Evolutionary conservation across 176 grass and related monocot species (phyloP).

Genomic region (Alopecurus myosuroides): DNA sequence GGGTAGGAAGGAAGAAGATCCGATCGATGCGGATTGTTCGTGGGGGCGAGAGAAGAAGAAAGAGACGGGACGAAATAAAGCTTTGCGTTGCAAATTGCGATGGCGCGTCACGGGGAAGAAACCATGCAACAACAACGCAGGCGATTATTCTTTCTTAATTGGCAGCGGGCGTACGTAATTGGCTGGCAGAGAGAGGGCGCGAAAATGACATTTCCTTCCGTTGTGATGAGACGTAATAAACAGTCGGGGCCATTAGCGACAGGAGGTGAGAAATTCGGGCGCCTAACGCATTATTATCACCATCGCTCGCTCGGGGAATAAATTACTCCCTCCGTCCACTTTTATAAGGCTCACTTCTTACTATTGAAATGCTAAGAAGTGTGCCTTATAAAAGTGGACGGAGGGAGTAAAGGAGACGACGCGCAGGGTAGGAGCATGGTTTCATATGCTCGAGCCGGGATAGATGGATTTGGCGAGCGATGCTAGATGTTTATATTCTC

Average conservation of each 20-base stretch:
- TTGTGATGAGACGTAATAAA: background rate
- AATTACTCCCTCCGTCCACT: too few species aligned
- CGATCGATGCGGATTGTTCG: background rate
- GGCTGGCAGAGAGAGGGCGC: background rate
- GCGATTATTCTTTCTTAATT: background rate
- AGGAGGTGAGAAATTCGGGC: background rate
- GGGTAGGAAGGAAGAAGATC: background rate
- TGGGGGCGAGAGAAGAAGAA: background rate
- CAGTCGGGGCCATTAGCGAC: background rate
- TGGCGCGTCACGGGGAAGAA: background rate
- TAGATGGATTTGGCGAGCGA: background rate
- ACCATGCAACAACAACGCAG: background rate
- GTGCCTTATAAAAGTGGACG: too few species aligned
- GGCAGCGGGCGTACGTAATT: background rate
- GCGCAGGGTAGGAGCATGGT: background rate
- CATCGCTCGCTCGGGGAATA: background rate
- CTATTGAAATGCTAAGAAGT: too few species aligned
- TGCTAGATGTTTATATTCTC: background rate
- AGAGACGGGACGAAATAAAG: background rate
- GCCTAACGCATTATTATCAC: slow-evolving; percentile 15
- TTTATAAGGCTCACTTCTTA: too few species aligned
- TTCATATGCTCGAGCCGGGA: background rate
- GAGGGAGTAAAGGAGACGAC: background rate
- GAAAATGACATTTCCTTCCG: background rate
- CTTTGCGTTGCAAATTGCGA: background rate